Evolutionary conservation across 176 grass and related monocot genomes (phyloP).

Genomic region (Oryza meridionalis): DNA sequence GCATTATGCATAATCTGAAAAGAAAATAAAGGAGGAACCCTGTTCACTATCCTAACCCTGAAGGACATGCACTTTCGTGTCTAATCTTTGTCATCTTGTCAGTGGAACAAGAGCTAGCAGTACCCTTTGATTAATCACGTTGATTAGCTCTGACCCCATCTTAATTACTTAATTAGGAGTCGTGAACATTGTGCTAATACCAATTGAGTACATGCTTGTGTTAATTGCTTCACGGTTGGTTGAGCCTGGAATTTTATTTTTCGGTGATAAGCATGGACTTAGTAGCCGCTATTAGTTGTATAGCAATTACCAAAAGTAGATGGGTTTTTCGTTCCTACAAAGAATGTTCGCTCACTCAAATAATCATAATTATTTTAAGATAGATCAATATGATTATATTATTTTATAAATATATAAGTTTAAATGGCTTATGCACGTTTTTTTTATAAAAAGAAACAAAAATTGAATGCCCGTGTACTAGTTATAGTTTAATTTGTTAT

Average conservation of each 20-base stretch:
- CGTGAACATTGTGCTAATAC: background rate
- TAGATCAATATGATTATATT: too few species aligned
- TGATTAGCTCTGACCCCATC: background rate
- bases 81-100: background rate
- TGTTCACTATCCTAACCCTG: background rate
- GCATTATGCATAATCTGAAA: background rate
- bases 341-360: too few species aligned
- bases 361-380: too few species aligned
- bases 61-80: slow-evolving; percentile 2
- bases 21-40: background rate
- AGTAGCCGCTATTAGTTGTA: too few species aligned
- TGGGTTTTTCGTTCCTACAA: too few species aligned
- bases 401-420: too few species aligned
- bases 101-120: background rate
- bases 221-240: background rate
- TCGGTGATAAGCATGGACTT: too few species aligned
- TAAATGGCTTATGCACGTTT: too few species aligned
- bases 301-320: too few species aligned
- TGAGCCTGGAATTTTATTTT: background rate
- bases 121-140: background rate
- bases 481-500: too few species aligned
- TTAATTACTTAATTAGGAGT: background rate
- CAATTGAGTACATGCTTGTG: background rate
- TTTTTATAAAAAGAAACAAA: too few species aligned
- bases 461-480: too few species aligned